These are phyloP conservation scores for Eremothecium coryli DNA, from an alignment of 1,139 yeast genomes.

Conservation along the genomic window DNA sequence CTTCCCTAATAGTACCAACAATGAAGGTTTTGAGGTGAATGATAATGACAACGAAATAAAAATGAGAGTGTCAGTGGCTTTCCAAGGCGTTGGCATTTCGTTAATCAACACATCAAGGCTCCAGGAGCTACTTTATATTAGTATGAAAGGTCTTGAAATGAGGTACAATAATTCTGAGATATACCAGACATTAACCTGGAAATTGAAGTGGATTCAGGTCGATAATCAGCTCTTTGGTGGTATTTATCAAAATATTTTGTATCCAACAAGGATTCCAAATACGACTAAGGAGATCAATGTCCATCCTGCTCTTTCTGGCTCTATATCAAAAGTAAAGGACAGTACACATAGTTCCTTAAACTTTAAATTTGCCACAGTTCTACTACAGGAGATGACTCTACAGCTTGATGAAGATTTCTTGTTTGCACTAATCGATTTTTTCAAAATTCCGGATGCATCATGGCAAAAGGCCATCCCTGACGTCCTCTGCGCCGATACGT, in stretches of 20 bases:
- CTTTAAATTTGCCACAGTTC: slow-evolving; percentile 80
- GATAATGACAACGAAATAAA: slow-evolving; percentile 63
- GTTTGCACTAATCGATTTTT: slow-evolving; percentile 71
- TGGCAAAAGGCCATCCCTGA: slow-evolving; percentile 39
- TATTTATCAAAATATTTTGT: slow-evolving; percentile 78
- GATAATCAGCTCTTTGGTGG: slow-evolving; percentile 91
- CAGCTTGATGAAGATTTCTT: slow-evolving; percentile 93
- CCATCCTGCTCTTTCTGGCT: slow-evolving; percentile 85
- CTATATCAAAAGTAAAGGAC: slow-evolving; percentile 77
- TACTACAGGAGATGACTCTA: slow-evolving; percentile 83
- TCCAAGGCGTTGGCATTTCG: slow-evolving; percentile 88
- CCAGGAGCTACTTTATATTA: slow-evolving; percentile 75
- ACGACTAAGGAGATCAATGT: slow-evolving; percentile 73
- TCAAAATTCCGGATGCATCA: slow-evolving; percentile 61
- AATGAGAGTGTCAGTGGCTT: slow-evolving; percentile 50
- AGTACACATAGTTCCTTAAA: slow-evolving; percentile 83
- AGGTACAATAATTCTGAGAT: slow-evolving; percentile 77
- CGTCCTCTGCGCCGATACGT: slow-evolving; percentile 41
- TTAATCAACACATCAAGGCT: slow-evolving; percentile 52
- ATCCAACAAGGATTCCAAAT: slow-evolving; percentile 86
- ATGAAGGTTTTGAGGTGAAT: slow-evolving; percentile 51
- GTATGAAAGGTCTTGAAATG: slow-evolving; percentile 71
- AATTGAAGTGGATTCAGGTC: slow-evolving; percentile 87
- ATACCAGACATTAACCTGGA: slow-evolving; percentile 70
- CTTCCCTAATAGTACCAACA: slow-evolving; percentile 32